These are phyloP conservation scores for Pelargonium citronellum DNA, from an alignment of 441 rosid genomes.

Conservation along the genomic window DNA sequence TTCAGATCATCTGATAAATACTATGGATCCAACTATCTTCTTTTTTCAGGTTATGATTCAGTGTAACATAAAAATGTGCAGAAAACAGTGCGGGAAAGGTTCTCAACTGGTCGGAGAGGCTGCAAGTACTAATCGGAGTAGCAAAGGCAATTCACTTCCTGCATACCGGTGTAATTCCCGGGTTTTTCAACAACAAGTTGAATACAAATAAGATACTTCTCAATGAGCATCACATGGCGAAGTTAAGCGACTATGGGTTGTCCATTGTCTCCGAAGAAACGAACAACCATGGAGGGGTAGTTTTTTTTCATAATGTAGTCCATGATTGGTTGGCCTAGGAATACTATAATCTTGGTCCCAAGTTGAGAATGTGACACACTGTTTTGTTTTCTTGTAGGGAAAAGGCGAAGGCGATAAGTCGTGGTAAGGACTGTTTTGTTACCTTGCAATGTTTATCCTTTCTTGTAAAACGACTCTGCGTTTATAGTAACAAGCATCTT, in stretches of 20 bases:
- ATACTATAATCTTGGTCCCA: neutral
- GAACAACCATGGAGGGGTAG: conserved; percentile 37
- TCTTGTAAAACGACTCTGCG: neutral
- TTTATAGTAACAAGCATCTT: neutral
- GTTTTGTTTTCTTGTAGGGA: conserved; percentile 28
- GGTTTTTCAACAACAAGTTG: conserved; percentile 66
- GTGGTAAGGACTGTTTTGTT: conserved; percentile 26
- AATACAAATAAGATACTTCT: conserved; percentile 62
- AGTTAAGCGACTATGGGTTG: conserved; percentile 70
- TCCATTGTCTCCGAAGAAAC: conserved; percentile 60
- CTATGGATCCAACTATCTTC: neutral
- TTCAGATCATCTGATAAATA: neutral
- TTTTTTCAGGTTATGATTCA: no score
- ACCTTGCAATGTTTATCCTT: neutral
- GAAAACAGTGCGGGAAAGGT: conserved; percentile 33
- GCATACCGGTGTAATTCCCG: conserved; percentile 82
- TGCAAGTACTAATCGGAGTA: conserved; percentile 46
- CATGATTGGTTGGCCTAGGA: neutral
- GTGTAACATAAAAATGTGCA: conserved; percentile 20
- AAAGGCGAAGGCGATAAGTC: conserved; percentile 31
- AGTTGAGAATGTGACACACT: conserved; percentile 15
- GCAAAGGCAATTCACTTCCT: conserved; percentile 78
- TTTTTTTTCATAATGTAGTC: conserved; percentile 14
- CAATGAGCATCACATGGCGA: conserved; percentile 53
- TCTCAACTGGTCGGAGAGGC: conserved; percentile 69